Evolutionary conservation across 768 basidiomycete genomes (phyloP).

Genomic region (Coprinellus aureogranulatus): DNA sequence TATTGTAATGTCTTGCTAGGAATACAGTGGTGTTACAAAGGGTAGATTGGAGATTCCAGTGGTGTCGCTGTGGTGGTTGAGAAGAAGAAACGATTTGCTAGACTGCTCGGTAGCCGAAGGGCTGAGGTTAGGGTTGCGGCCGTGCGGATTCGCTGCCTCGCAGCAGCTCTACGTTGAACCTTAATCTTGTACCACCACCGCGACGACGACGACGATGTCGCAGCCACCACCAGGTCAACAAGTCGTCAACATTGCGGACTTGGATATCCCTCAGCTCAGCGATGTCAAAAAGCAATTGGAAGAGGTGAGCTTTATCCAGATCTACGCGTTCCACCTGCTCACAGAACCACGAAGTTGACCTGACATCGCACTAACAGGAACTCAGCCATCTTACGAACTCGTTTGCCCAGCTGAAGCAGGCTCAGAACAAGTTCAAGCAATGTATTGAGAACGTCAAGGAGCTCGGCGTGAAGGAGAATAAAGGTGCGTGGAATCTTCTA

Average conservation of each 20-base stretch:
- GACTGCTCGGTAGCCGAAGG: too few species aligned
- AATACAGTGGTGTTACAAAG: too few species aligned
- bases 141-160: too few species aligned
- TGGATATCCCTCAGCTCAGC: conserved; percentile 81
- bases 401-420: conserved; percentile 88
- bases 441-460: conserved; percentile 81
- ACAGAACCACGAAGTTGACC: too few species aligned
- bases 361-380: conserved; percentile 64
- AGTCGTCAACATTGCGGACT: conserved; percentile 76
- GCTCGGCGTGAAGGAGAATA: conserved; percentile 58
- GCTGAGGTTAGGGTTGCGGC: too few species aligned
- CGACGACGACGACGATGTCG: too few species aligned
- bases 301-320: conserved; percentile 53
- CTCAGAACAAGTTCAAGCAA: conserved; percentile 86
- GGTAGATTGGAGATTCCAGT: too few species aligned
- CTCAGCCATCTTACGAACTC: conserved; percentile 87
- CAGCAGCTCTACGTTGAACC: not conserved
- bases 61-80: too few species aligned
- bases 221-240: conserved; percentile 37
- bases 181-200: conserved; percentile 11
- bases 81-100: too few species aligned
- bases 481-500: conserved; percentile 38
- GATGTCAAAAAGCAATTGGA: conserved; percentile 92
- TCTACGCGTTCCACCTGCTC: not conserved
- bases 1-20: too few species aligned